phyloP scores from a whole-genome alignment of 116 monocot genomes.

The Cymodocea nodosa region DNA sequence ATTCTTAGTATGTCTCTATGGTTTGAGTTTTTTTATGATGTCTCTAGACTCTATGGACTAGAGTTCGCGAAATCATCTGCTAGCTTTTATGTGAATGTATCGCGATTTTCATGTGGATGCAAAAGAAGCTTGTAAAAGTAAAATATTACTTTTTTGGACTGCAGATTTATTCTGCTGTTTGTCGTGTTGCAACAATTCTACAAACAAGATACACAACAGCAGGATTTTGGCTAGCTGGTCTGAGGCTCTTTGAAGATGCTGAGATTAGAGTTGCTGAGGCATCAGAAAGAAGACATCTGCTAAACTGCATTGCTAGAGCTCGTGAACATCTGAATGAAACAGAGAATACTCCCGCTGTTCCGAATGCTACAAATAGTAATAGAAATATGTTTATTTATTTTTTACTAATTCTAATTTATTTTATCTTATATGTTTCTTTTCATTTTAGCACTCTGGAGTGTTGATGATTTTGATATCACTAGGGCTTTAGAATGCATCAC shows the following conservation, averaged over 20 bases:
- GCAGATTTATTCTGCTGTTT: slow-evolving; percentile 75
- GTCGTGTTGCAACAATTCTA: slow-evolving; percentile 76
- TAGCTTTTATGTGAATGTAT: neutral
- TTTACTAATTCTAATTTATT: neutral
- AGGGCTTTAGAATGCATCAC: neutral
- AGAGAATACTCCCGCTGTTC: slow-evolving; percentile 30
- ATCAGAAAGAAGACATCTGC: slow-evolving; percentile 60
- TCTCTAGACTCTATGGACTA: no score
- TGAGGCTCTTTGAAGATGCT: slow-evolving; percentile 77
- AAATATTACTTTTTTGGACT: slow-evolving; percentile 3
- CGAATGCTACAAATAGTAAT: slow-evolving; percentile 6
- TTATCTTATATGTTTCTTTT: neutral
- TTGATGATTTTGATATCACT: neutral
- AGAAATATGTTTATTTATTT: slow-evolving; percentile 6
- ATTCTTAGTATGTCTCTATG: no score
- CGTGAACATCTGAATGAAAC: slow-evolving; percentile 65
- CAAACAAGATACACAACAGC: slow-evolving; percentile 81
- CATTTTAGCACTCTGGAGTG: neutral
- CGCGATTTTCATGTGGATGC: neutral
- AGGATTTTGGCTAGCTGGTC: slow-evolving; percentile 85
- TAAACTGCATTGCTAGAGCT: slow-evolving; percentile 54
- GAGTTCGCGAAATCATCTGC: neutral
- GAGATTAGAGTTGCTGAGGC: slow-evolving; percentile 30
- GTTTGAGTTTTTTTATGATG: no score
- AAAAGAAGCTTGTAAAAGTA: neutral